Evolutionary conservation across 2,329 filamentous ascomycete species (phyloP).

Genomic region (Epichloe sp.): DNA sequence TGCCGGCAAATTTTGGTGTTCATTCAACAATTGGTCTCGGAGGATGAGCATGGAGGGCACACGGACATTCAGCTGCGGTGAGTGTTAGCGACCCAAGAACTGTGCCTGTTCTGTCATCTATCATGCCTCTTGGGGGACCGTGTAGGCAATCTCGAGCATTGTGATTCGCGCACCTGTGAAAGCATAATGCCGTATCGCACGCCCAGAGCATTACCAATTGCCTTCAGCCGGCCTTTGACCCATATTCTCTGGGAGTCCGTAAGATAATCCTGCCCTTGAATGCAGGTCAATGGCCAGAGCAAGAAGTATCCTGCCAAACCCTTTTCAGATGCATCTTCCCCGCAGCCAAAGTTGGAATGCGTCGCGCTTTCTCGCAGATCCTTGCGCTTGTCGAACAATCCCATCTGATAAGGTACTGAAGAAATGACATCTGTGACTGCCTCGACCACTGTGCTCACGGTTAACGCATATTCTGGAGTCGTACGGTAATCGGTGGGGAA

Average conservation of each 20-base stretch:
- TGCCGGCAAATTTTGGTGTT: not conserved
- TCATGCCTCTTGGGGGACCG: too few species aligned
- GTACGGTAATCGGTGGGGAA: constrained; percentile 47
- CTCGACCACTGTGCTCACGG: constrained; percentile 34
- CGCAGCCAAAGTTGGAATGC: constrained; percentile 33
- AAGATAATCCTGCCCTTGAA: constrained; percentile 41
- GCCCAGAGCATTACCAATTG: constrained; percentile 41
- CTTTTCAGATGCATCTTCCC: constrained; percentile 36
- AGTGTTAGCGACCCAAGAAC: not conserved
- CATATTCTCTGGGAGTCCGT: constrained; percentile 44
- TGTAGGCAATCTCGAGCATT: too few species aligned
- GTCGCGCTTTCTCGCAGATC: constrained; percentile 25
- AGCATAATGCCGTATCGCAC: constrained; percentile 44
- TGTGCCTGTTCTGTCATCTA: too few species aligned
- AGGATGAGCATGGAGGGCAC: constrained; percentile 49
- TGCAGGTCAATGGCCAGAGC: constrained; percentile 42
- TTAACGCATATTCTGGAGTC: constrained; percentile 45
- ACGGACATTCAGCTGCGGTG: constrained; percentile 37
- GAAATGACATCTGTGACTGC: constrained; percentile 45
- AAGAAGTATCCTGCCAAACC: constrained; percentile 44
- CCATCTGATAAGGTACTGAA: constrained; percentile 45
- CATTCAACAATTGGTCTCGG: constrained; percentile 22
- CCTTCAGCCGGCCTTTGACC: constrained; percentile 37
- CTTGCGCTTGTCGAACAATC: constrained; percentile 36
- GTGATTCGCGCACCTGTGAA: constrained; percentile 27